These are phyloP conservation scores for Adansonia rubrostipa DNA, from an alignment of 441 rosid genomes.

Conservation along the genomic window DNA sequence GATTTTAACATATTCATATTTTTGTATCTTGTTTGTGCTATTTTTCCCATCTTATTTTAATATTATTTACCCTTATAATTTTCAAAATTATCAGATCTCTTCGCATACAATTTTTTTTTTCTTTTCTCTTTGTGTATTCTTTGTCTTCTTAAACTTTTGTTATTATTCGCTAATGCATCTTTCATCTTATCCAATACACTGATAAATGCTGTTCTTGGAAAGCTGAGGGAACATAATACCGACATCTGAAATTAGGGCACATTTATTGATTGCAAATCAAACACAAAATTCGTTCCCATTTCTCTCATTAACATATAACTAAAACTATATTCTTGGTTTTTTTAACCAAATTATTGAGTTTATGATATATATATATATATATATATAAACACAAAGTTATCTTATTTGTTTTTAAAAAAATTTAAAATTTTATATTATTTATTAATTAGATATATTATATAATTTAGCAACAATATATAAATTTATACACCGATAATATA, in stretches of 20 bases:
- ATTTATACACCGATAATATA: not conserved
- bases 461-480: not conserved
- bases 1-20: no score
- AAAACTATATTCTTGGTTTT: not conserved
- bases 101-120: not conserved
- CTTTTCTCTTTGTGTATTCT: not conserved
- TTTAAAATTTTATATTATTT: no score
- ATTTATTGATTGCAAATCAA: not conserved
- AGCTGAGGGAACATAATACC: constrained; percentile 7
- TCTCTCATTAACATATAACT: not conserved
- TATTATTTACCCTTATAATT: no score
- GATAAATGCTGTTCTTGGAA: not conserved
- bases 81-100: no score
- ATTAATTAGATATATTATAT: no score
- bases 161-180: not conserved
- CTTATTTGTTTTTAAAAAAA: no score
- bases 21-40: no score
- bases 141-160: not conserved
- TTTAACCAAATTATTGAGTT: not conserved
- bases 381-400: no score
- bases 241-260: not conserved
- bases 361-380: not conserved
- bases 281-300: not conserved
- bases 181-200: not conserved
- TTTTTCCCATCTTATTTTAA: no score